Evolutionary conservation across 2,329 filamentous ascomycete species (phyloP).

Genomic region (Didymella lethalis): DNA sequence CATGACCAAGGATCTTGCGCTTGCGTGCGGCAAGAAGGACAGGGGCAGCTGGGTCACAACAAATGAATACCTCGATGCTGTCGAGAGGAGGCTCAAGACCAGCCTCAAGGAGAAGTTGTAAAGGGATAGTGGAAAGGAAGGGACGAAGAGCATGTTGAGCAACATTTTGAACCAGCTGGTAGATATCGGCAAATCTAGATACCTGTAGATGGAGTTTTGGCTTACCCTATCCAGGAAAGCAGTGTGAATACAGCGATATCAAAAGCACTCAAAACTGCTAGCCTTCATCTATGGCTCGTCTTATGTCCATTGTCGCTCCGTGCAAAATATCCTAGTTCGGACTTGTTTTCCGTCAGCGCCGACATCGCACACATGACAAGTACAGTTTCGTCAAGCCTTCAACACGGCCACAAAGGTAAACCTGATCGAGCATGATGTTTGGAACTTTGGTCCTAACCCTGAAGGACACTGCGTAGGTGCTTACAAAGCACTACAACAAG

Average conservation of each 20-base stretch:
- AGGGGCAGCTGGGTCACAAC: slow-evolving; percentile 90
- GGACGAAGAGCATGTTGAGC: slow-evolving; percentile 12
- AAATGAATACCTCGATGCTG: slow-evolving; percentile 85
- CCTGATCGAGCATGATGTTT: background rate
- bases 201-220: slow-evolving; percentile 29
- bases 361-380: slow-evolving; percentile 1
- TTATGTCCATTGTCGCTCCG: background rate
- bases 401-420: background rate
- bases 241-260: slow-evolving; percentile 19
- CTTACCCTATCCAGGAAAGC: slow-evolving; percentile 25
- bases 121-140: slow-evolving; percentile 7
- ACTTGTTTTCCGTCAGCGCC: slow-evolving; percentile 2
- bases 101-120: slow-evolving; percentile 81
- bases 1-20: slow-evolving; percentile 99
- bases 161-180: slow-evolving; percentile 22
- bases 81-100: slow-evolving; percentile 86
- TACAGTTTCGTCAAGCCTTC: background rate
- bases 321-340: background rate
- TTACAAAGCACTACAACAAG: background rate
- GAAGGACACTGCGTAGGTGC: background rate
- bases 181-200: slow-evolving; percentile 24
- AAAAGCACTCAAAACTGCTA: slow-evolving; percentile 12
- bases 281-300: background rate
- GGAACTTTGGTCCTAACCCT: background rate
- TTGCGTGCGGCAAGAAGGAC: slow-evolving; percentile 87